A percentile compares a stretch with the other conserved stretches of the same genome.
Evolutionary conservation across 805 yeast genomes (phyloP).

Genomic region (Metschnikowia colocasiae): DNA sequence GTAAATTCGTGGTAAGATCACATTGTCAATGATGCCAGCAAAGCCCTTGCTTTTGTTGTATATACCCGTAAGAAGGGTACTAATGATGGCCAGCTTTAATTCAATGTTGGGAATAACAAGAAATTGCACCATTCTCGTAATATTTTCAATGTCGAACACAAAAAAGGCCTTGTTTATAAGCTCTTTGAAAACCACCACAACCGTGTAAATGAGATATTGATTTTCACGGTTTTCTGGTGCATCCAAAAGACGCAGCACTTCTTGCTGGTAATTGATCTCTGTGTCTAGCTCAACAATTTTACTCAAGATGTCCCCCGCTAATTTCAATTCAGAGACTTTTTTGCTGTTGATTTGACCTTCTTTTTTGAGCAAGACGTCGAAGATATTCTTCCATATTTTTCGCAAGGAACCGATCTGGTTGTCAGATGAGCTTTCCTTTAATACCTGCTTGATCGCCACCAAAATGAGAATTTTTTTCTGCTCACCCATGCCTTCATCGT

Average conservation of each 20-base stretch:
- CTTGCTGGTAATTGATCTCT: slow-evolving; percentile 15
- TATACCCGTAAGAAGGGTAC: slow-evolving; percentile 55
- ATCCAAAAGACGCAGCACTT: slow-evolving; percentile 15
- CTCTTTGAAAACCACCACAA: slow-evolving; percentile 33
- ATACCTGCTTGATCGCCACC: slow-evolving; percentile 21
- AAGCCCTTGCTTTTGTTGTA: slow-evolving; percentile 52
- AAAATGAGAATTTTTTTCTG: slow-evolving; percentile 15
- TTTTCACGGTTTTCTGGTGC: slow-evolving; percentile 8
- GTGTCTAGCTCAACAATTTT: slow-evolving; percentile 21
- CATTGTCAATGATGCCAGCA: slow-evolving; percentile 39
- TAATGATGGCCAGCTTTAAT: slow-evolving; percentile 58
- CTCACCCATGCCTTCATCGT: slow-evolving; percentile 6
- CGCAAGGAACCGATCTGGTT: slow-evolving; percentile 3
- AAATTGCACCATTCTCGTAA: slow-evolving; percentile 18
- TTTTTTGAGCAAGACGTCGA: slow-evolving; percentile 7
- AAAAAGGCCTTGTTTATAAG: slow-evolving; percentile 17
- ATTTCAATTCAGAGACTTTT: slow-evolving; percentile 26
- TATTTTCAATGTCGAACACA: slow-evolving; percentile 10
- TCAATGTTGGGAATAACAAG: slow-evolving; percentile 38
- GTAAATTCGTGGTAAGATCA: slow-evolving; percentile 48
- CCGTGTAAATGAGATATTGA: slow-evolving; percentile 25
- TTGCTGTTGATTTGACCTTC: slow-evolving; percentile 9
- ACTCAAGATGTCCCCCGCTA: slow-evolving; percentile 35
- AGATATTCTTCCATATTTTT: slow-evolving; percentile 13
- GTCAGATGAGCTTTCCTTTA: slow-evolving; percentile 14